phyloP scores from a whole-genome alignment of 2,329 filamentous ascomycete genomes.

The Fusarium penzigii region DNA sequence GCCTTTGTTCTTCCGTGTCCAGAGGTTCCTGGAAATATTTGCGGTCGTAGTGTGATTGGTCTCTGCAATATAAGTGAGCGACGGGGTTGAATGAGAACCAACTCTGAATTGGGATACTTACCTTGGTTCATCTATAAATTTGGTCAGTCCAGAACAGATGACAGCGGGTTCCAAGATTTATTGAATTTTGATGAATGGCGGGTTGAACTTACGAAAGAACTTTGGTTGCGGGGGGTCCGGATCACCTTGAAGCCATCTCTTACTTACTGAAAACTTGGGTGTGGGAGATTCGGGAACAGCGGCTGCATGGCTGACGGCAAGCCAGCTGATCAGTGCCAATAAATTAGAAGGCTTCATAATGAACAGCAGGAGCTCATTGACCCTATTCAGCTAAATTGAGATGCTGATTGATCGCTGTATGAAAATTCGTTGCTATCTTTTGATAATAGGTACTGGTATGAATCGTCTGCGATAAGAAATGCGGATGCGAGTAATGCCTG shows the following conservation, averaged over 20 bases:
- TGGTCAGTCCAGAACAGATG: neutral
- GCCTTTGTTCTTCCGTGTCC: constrained; percentile 56
- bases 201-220: constrained; percentile 19
- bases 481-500: too few relatives aligned
- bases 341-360: constrained; percentile 5
- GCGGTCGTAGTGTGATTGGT: constrained; percentile 36
- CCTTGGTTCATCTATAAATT: constrained; percentile 20
- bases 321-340: neutral
- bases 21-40: constrained; percentile 44
- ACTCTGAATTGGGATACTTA: constrained; percentile 11
- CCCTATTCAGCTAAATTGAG: neutral
- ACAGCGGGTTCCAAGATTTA: neutral
- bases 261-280: neutral
- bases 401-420: neutral
- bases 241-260: neutral
- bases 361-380: neutral
- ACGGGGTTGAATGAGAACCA: neutral
- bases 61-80: constrained; percentile 19
- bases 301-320: neutral
- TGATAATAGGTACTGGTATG: too few relatives aligned
- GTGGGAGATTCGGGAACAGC: constrained; percentile 5
- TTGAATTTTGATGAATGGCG: neutral
- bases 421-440: too few relatives aligned
- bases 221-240: constrained; percentile 9
- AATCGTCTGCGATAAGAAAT: too few relatives aligned